These are phyloP conservation scores for Sideroxylon spinosum DNA, from an alignment of 179 eudicot genomes.

Conservation along the genomic window DNA sequence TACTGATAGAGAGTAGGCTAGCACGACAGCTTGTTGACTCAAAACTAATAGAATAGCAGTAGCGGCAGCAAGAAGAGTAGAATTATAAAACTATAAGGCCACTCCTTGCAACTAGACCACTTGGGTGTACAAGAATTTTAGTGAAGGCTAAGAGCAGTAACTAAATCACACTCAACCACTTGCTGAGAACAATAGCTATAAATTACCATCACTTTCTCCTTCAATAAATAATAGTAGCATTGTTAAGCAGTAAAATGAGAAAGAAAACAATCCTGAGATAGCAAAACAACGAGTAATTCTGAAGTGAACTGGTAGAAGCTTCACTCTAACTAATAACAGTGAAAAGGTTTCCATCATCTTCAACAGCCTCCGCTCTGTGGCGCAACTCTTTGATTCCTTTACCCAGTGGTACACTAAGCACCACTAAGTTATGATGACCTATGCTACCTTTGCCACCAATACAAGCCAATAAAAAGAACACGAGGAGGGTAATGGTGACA, in stretches of 20 bases:
- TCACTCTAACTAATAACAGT: conserved; percentile 54
- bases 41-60: conserved; percentile 64
- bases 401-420: conserved; percentile 37
- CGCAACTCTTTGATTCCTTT: conserved; percentile 73
- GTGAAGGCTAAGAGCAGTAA: conserved; percentile 29
- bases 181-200: conserved; percentile 36
- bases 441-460: conserved; percentile 43
- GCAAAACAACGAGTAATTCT: conserved; percentile 34
- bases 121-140: conserved; percentile 29
- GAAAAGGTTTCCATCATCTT: conserved; percentile 24
- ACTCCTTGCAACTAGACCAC: conserved; percentile 51
- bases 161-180: conserved; percentile 27
- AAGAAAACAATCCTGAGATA: conserved; percentile 69
- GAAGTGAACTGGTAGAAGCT: conserved; percentile 56
- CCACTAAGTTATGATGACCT: conserved; percentile 30
- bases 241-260: conserved; percentile 43
- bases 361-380: conserved; percentile 39
- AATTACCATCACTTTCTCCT: conserved; percentile 30
- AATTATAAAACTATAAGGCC: conserved; percentile 39
- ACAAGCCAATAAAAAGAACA: conserved; percentile 34
- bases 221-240: conserved; percentile 26
- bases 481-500: conserved; percentile 27
- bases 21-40: conserved; percentile 93
- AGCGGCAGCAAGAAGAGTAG: conserved; percentile 51
- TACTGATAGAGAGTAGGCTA: conserved; percentile 77